Conservation (phyloP, 148 eudicot species). For the Chenopodium album region DNA sequence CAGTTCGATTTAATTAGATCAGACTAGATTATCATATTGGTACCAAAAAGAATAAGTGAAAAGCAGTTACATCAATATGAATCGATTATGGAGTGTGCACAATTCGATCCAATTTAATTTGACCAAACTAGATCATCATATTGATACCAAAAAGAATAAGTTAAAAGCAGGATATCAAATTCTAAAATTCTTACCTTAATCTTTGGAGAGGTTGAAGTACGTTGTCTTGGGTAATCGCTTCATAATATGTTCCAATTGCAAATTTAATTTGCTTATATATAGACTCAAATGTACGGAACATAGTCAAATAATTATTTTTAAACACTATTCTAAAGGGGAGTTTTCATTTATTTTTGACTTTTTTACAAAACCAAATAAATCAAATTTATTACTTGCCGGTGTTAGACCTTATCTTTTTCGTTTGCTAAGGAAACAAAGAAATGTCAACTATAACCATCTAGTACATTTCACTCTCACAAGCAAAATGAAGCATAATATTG, state of each 20-base stretch:
- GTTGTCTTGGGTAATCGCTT: background rate
- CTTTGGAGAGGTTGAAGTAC: background rate
- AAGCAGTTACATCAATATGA: too few species aligned
- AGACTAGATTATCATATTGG: too few species aligned
- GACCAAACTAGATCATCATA: too few species aligned
- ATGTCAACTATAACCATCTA: conserved; percentile 17
- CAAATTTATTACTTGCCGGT: background rate
- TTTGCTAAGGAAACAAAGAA: conserved; percentile 7
- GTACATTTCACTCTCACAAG: conserved; percentile 28
- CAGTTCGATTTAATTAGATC: too few species aligned
- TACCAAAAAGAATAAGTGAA: too few species aligned
- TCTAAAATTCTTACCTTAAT: background rate
- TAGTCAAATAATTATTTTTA: background rate
- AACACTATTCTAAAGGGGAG: conserved; percentile 15
- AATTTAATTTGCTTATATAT: background rate
- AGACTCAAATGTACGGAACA: background rate
- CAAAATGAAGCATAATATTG: conserved; percentile 14
- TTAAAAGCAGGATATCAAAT: too few species aligned
- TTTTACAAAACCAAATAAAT: background rate
- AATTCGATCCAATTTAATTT: too few species aligned
- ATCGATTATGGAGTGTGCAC: too few species aligned
- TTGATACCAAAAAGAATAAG: too few species aligned
- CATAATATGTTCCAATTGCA: background rate
- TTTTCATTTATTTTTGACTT: conserved; percentile 34
- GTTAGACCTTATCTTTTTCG: conserved; percentile 19